These are phyloP conservation scores for Lanmaoa pseudosensibilis DNA, from an alignment of 768 basidiomycete species.

Conservation along the genomic window DNA sequence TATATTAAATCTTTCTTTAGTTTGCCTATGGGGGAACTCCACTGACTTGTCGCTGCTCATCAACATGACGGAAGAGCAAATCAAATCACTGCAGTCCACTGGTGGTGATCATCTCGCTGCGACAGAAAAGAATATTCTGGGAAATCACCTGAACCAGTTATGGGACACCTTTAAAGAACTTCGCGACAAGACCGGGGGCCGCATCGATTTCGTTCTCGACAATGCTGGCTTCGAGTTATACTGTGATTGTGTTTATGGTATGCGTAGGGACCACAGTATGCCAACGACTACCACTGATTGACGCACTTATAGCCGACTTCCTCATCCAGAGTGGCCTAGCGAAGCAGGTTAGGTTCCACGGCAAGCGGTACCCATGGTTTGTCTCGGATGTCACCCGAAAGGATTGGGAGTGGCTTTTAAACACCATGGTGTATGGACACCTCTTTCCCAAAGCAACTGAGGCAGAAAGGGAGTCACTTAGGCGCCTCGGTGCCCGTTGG, in stretches of 20 bases:
- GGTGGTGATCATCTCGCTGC: conserved; percentile 94
- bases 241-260: conserved; percentile 84
- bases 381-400: conserved; percentile 91
- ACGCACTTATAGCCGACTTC: conserved; percentile 71
- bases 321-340: conserved; percentile 88
- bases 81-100: conserved; percentile 93
- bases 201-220: conserved; percentile 81
- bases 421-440: conserved; percentile 87
- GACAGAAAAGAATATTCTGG: conserved; percentile 94
- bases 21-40: conserved; percentile 96
- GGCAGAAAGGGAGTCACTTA: conserved; percentile 75
- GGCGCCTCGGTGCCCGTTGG: conserved; percentile 82
- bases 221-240: conserved; percentile 86
- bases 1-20: conserved; percentile 37
- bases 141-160: conserved; percentile 70
- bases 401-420: conserved; percentile 92
- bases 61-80: conserved; percentile 98
- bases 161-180: conserved; percentile 77
- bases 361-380: conserved; percentile 95
- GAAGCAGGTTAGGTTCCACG: conserved; percentile 86
- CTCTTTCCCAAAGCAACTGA: conserved; percentile 85
- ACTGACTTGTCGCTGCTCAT: conserved; percentile 94
- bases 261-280: conserved; percentile 17
- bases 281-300: neutral
- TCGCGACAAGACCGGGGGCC: conserved; percentile 66